Base-by-base conservation (phyloP, 257 asterid species). In the Nicotiana tabacum region DNA sequence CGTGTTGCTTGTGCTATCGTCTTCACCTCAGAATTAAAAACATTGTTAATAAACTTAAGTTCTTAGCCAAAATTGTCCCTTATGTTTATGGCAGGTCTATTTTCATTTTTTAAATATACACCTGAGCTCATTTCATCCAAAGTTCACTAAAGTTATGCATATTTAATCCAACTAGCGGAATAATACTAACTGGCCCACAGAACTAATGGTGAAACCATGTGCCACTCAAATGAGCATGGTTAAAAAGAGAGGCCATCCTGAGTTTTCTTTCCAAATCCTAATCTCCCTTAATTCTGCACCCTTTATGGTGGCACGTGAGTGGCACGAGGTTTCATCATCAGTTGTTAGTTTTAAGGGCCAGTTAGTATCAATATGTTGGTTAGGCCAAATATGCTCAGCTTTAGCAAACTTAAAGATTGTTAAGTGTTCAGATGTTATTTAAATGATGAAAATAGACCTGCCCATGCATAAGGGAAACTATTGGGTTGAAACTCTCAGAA, bases 21-120 rank as follows among this genome's bases (percentile, higher is more conserved):
- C 79, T 76, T 76, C 64, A 76, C 27, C 80, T 76, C 62, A 76
- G 29, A 29, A 51, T 76, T 51, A 35, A 76, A 17, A 51, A 76
- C 46, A 76, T 29, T 76, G 29, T 76, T 27, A 39, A 76, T 30
- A 76, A 51, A 15, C 64, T 76, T 51, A 46, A 7, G 21, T 76
- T 53, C 80, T 51, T 76, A 76, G 8, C 46, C 65, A 51, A 48
- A 48, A 76, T 62, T 51, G 17, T 15, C 46, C 27, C 10, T 51
- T 76, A 2, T 27, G 46, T 51, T 29, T 29, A 15, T 51, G 46
- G 64, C 29, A 51, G 43, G 80, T 51, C 46, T 15, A 76, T 76
- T 76, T 27, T 76, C 64, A 29, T 51, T 27, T 27, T 76, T 27
- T 76, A 0, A 51, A 48, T 29, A 76, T 51, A 76, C 29, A 16